Evolutionary conservation across 2,329 filamentous ascomycete genomes (phyloP).

Genomic region (Ilyonectria robusta): DNA sequence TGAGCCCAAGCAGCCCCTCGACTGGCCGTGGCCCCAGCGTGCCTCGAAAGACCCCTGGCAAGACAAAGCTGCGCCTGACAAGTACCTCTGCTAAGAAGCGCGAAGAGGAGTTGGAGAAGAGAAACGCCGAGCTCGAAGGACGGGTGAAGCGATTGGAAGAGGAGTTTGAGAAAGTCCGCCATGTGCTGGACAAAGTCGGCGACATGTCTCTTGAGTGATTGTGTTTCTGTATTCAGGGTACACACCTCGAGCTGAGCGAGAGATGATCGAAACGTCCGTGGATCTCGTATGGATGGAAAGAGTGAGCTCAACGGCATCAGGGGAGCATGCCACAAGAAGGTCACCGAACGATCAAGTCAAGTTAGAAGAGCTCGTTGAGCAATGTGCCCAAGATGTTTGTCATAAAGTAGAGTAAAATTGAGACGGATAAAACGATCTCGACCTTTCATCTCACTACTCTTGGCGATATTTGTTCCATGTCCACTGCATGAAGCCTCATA

Average conservation of each 20-base stretch:
- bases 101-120: conserved; percentile 21
- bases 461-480: background rate
- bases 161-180: conserved; percentile 16
- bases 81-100: background rate
- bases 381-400: background rate
- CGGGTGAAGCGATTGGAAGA: conserved; percentile 33
- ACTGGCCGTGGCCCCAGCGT: conserved; percentile 21
- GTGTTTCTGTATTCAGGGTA: background rate
- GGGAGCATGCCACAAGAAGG: background rate
- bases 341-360: background rate
- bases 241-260: background rate
- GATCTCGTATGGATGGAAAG: no score
- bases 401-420: background rate
- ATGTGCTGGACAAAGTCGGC: background rate
- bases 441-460: background rate
- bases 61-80: background rate
- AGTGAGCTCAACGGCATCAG: no score
- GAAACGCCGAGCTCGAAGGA: conserved; percentile 27
- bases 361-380: background rate
- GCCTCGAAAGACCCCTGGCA: background rate
- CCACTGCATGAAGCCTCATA: background rate
- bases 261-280: background rate
- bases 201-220: conserved; percentile 5
- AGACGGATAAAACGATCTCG: background rate
- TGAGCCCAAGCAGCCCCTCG: conserved; percentile 37